Percentiles rank a stretch among this genome's conserved stretches.
Conservation (phyloP, 345 rosid species). For the Linum tenue region DNA sequence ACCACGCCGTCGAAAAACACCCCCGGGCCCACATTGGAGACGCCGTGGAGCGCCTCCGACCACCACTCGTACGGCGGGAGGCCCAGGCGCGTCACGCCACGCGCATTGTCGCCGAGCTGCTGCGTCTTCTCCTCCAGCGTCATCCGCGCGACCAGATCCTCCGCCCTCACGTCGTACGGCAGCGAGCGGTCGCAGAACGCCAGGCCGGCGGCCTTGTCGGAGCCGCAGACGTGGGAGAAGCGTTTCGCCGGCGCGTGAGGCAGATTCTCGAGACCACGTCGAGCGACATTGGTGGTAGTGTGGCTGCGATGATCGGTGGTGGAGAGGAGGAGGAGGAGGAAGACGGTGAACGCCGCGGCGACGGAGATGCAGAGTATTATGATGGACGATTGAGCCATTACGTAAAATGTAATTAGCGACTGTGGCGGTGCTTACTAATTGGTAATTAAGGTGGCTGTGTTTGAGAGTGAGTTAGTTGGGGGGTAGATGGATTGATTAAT, state of each 20-base stretch:
- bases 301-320: no score
- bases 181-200: conserved; percentile 48
- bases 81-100: conserved; percentile 63
- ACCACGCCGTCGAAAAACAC: conserved; percentile 46
- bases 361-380: no score
- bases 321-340: no score
- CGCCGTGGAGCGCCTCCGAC: conserved; percentile 91
- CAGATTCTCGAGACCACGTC: no score
- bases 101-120: conserved; percentile 65
- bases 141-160: conserved; percentile 63
- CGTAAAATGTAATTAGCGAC: no score
- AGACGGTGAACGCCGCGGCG: no score
- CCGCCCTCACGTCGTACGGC: conserved; percentile 43
- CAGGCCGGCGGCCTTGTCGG: background rate
- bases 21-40: conserved; percentile 60
- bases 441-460: no score
- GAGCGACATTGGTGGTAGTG: no score
- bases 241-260: background rate
- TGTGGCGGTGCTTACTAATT: no score
- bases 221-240: background rate
- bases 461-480: no score
- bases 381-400: no score
- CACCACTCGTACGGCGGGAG: conserved; percentile 83
- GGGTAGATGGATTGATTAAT: no score
- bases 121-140: conserved; percentile 72